Conservation (phyloP, 2,329 filamentous ascomycete genomes). For the Calonectria henricotiae region DNA sequence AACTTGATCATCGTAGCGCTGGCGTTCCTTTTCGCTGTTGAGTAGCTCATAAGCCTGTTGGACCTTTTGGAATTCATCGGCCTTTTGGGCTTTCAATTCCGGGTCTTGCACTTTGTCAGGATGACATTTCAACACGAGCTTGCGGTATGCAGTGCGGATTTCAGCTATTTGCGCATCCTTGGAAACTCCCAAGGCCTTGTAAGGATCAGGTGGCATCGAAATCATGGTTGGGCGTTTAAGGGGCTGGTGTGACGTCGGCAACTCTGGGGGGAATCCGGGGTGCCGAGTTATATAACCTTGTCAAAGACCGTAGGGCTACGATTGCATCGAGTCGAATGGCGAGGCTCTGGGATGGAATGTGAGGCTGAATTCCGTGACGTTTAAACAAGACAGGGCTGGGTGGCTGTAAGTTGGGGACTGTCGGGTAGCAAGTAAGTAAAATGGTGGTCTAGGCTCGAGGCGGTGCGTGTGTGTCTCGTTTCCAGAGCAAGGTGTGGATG, state of each 20-base stretch:
- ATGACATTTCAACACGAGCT: constrained; percentile 89
- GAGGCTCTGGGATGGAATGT: constrained; percentile 45
- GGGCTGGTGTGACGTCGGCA: constrained; percentile 38
- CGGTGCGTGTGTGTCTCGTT: constrained; percentile 52
- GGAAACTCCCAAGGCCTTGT: constrained; percentile 81
- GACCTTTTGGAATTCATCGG: constrained; percentile 91
- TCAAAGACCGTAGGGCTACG: constrained; percentile 36
- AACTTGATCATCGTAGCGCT: constrained; percentile 84
- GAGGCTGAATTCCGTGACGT: constrained; percentile 48
- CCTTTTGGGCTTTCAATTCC: constrained; percentile 82
- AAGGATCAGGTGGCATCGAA: constrained; percentile 80
- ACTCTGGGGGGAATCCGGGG: constrained; percentile 23
- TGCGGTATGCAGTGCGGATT: constrained; percentile 87
- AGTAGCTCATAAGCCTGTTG: constrained; percentile 95
- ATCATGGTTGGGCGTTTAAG: constrained; percentile 59
- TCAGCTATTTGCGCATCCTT: constrained; percentile 79
- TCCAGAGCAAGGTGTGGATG: constrained; percentile 48
- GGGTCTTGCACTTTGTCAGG: constrained; percentile 92
- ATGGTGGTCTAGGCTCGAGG: constrained; percentile 52
- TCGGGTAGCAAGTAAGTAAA: constrained; percentile 37
- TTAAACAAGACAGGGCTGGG: constrained; percentile 43
- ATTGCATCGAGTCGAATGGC: constrained; percentile 51
- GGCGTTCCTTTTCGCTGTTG: constrained; percentile 81
- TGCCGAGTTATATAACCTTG: constrained; percentile 41
- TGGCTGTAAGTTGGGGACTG: constrained; percentile 48